Conservation (phyloP, 2,329 filamentous ascomycete genomes). For the Botrytis deweyae region DNA sequence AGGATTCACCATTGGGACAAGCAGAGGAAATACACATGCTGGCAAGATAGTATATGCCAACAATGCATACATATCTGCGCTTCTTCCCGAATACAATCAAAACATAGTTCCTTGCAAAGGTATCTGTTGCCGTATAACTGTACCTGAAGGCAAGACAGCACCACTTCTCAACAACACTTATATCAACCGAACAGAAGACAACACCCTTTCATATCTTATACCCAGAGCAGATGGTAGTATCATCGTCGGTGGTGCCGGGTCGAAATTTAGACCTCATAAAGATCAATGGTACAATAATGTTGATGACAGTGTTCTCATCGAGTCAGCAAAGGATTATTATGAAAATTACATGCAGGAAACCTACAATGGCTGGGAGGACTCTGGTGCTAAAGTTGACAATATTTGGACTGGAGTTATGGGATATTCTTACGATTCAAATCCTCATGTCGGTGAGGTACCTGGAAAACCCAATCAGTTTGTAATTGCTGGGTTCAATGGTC, state of each 20-base stretch:
- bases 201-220: slow-evolving; percentile 34
- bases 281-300: slow-evolving; percentile 48
- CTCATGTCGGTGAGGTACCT: slow-evolving; percentile 11
- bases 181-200: slow-evolving; percentile 23
- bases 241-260: slow-evolving; percentile 45
- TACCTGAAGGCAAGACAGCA: slow-evolving; percentile 27
- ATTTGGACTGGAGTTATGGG: slow-evolving; percentile 30
- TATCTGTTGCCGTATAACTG: slow-evolving; percentile 42
- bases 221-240: slow-evolving; percentile 36
- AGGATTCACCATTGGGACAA: slow-evolving; percentile 51
- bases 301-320: slow-evolving; percentile 49
- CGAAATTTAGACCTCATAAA: slow-evolving; percentile 36
- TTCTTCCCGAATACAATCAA: slow-evolving; percentile 50
- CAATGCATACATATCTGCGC: slow-evolving; percentile 64
- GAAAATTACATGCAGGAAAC: slow-evolving; percentile 43
- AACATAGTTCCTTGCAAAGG: slow-evolving; percentile 61
- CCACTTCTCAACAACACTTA: slow-evolving; percentile 30
- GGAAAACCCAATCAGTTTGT: slow-evolving; percentile 8
- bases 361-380: slow-evolving; percentile 47
- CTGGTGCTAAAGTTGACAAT: slow-evolving; percentile 40
- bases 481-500: slow-evolving; percentile 21
- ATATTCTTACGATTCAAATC: slow-evolving; percentile 16
- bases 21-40: slow-evolving; percentile 54
- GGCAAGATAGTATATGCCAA: slow-evolving; percentile 61
- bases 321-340: slow-evolving; percentile 44